Evolutionary conservation across 306 rosid species (phyloP).

Genomic region (Vigna hirtella): DNA sequence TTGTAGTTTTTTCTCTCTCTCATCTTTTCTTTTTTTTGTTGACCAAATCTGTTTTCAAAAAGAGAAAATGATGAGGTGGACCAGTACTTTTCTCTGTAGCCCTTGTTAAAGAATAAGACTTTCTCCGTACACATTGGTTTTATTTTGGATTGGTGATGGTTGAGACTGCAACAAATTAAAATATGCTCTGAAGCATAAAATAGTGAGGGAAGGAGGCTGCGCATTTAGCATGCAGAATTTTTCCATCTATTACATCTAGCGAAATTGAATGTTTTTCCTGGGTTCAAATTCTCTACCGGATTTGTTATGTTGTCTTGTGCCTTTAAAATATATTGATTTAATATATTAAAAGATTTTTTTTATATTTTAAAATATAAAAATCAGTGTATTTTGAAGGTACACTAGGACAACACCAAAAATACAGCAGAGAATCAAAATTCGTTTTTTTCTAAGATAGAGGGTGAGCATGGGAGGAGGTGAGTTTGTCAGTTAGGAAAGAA

Average conservation of each 20-base stretch:
- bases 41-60: background rate
- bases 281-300: too few relatives aligned
- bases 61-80: background rate
- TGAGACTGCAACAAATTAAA: constrained; percentile 16
- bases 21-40: background rate
- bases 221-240: background rate
- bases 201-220: background rate
- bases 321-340: too few relatives aligned
- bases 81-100: background rate
- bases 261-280: constrained; percentile 17
- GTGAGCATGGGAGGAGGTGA: constrained; percentile 19
- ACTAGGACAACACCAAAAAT: too few relatives aligned
- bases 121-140: constrained; percentile 21
- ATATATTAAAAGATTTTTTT: too few relatives aligned
- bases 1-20: background rate
- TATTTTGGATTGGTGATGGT: constrained; percentile 21
- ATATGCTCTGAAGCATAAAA: constrained; percentile 19
- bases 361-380: too few relatives aligned
- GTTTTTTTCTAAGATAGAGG: background rate
- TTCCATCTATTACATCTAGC: background rate
- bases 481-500: constrained; percentile 10
- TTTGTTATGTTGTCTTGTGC: too few relatives aligned
- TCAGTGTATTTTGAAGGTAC: too few relatives aligned
- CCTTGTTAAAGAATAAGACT: constrained; percentile 28
- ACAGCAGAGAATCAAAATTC: too few relatives aligned